These are phyloP conservation scores for Blastobotrys aristatus DNA, from an alignment of 1,139 yeast genomes.

Conservation along the genomic window DNA sequence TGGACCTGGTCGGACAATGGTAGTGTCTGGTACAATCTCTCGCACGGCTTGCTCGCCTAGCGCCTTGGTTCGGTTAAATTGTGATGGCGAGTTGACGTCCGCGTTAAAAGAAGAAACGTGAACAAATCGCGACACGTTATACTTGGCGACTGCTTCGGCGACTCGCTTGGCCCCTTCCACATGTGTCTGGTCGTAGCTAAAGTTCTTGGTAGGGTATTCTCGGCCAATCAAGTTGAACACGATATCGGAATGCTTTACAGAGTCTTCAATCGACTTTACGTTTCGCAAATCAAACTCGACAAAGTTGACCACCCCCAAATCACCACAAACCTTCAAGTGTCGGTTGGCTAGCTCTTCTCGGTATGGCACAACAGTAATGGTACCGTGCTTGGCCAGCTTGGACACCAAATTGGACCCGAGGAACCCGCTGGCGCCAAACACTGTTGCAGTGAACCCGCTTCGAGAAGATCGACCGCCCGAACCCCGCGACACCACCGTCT, in stretches of 20 bases:
- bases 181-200: constrained; percentile 76
- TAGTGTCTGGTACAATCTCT: constrained; percentile 65
- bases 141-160: constrained; percentile 66
- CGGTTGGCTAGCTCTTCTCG: constrained; percentile 78
- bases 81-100: constrained; percentile 59
- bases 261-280: constrained; percentile 66
- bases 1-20: constrained; percentile 83
- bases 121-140: constrained; percentile 67
- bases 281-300: constrained; percentile 82
- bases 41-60: constrained; percentile 68
- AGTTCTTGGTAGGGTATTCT: constrained; percentile 73
- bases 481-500: constrained; percentile 64
- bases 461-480: constrained; percentile 78
- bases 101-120: constrained; percentile 84
- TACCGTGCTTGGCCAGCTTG: constrained; percentile 77
- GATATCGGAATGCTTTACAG: constrained; percentile 77
- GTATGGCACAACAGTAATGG: constrained; percentile 68
- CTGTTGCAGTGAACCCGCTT: constrained; percentile 89
- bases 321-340: constrained; percentile 78
- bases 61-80: constrained; percentile 76
- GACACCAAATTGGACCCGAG: constrained; percentile 70
- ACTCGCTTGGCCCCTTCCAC: constrained; percentile 75
- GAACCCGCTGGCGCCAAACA: constrained; percentile 79
- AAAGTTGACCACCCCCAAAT: constrained; percentile 80
- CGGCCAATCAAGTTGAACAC: constrained; percentile 79